Evolutionary conservation across 495 filamentous ascomycete species (phyloP).

Genomic region (Pseudomonodictys pantanalensis): DNA sequence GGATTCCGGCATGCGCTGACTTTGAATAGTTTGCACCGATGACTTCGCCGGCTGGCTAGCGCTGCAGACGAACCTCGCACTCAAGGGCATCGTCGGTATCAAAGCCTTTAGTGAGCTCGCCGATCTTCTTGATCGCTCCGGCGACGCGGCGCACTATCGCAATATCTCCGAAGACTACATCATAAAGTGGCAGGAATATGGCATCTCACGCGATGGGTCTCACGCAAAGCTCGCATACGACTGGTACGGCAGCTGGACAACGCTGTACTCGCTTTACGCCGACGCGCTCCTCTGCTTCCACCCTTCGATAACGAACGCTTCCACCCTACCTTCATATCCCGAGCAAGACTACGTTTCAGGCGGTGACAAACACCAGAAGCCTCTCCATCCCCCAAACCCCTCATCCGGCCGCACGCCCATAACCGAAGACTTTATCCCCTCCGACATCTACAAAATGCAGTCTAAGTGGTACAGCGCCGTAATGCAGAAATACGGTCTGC

Average conservation of each 20-base stretch:
- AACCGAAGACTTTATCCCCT: conserved; percentile 42
- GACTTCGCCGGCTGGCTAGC: conserved; percentile 94
- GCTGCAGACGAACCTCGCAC: conserved; percentile 86
- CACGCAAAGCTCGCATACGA: conserved; percentile 91
- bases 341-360: not conserved
- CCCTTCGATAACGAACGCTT: conserved; percentile 29
- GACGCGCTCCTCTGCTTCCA: conserved; percentile 46
- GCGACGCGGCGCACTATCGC: conserved; percentile 61
- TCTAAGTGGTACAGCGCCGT: conserved; percentile 40
- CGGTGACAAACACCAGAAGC: conserved; percentile 23
- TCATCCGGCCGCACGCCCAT: conserved; percentile 24
- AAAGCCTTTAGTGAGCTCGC: conserved; percentile 88
- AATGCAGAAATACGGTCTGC: conserved; percentile 46
- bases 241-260: conserved; percentile 96
- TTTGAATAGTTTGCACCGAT: conserved; percentile 71
- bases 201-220: conserved; percentile 73
- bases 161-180: conserved; percentile 75
- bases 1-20: not conserved
- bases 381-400: conserved; percentile 17
- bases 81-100: conserved; percentile 94
- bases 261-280: conserved; percentile 49
- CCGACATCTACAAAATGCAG: conserved; percentile 43
- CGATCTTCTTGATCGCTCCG: conserved; percentile 60
- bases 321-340: not conserved
- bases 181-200: conserved; percentile 76